Conservation (phyloP, 2,329 filamentous ascomycete species). For the Colletotrichum musicola region DNA sequence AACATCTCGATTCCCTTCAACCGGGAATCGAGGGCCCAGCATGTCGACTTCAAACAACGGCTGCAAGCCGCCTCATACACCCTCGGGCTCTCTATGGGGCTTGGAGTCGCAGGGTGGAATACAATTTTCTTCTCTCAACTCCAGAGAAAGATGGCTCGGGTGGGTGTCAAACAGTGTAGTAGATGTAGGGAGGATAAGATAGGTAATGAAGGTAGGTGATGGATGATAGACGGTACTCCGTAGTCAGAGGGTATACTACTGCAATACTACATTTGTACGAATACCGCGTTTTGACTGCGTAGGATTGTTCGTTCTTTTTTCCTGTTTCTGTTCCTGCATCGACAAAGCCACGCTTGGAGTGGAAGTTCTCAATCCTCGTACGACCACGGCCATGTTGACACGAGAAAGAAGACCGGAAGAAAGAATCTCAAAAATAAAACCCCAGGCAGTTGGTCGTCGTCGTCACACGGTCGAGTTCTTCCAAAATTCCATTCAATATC, state of each 20-base stretch:
- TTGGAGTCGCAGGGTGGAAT: too few species aligned
- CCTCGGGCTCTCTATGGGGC: neutral
- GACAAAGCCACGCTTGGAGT: conserved; percentile 22
- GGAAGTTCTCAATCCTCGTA: conserved; percentile 16
- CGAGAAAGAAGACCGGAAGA: neutral
- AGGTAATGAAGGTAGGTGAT: too few species aligned
- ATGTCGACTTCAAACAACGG: neutral
- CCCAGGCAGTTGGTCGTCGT: conserved; percentile 18
- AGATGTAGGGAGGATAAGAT: too few species aligned
- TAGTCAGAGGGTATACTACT: too few species aligned
- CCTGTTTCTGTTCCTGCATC: conserved; percentile 21
- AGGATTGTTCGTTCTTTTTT: conserved; percentile 18
- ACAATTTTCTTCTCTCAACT: neutral
- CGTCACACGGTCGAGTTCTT: conserved; percentile 10
- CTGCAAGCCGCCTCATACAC: neutral
- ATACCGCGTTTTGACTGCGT: conserved; percentile 3
- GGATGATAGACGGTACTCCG: too few species aligned
- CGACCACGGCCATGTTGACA: conserved; percentile 3
- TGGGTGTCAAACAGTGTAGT: too few species aligned
- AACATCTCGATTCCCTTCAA: neutral
- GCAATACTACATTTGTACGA: too few species aligned
- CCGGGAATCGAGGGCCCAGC: neutral
- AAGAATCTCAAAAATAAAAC: too few species aligned
- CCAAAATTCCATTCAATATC: conserved; percentile 31
- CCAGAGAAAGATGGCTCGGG: neutral